Base-by-base conservation (phyloP, 352 stramenopile species). In the Globisporangium perplexum region DNA sequence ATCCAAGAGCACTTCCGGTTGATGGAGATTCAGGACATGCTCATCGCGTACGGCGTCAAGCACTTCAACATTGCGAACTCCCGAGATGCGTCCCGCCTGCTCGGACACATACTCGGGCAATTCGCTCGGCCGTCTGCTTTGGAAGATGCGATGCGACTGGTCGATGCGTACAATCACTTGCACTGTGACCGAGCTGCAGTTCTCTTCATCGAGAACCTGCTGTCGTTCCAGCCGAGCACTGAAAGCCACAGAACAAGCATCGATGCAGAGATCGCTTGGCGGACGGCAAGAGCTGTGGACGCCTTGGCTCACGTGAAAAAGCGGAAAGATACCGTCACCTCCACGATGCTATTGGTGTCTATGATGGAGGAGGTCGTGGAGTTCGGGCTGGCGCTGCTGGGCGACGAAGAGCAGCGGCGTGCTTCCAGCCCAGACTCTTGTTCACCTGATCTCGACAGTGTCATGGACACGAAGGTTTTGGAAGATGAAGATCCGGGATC, bases 1-100 rank as follows among this genome's bases (percentile, higher is more conserved):
- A 71, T 90, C 18, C 56, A 85, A 67, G 75, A 88, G 48, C 70
- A 80, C 49, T 63, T 86, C 22, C 73, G 77, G 10, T 54, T 88
- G 26, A 88, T 90, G 80, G 65, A 88, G 23, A 86, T 90, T 18
- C 77, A 88, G 66, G 77, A 88, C 50, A 88, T 90, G 80, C 52
- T 90, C 3, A 71, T 66, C 0, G 66, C 56, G 4, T 90, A 90
- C 56, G 77, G 61, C 4, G 64, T 88, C 11, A 77, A 68, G 28
- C 66, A 67, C 6, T 86, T 87, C 48, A 65, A 83, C 54, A 45
- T 84, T 26, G 65, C 69, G 17, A 75, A 90, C 57, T 31, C 66
- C 14, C 69, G 71, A 20, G 76, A 67, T 48, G 76, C 68, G 5
- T 72, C 71, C 8, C 57, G 76, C 7, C 62, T 88, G 14, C 55